phyloP scores from a whole-genome alignment of 768 basidiomycete species.

The Steccherinum ochraceum region DNA sequence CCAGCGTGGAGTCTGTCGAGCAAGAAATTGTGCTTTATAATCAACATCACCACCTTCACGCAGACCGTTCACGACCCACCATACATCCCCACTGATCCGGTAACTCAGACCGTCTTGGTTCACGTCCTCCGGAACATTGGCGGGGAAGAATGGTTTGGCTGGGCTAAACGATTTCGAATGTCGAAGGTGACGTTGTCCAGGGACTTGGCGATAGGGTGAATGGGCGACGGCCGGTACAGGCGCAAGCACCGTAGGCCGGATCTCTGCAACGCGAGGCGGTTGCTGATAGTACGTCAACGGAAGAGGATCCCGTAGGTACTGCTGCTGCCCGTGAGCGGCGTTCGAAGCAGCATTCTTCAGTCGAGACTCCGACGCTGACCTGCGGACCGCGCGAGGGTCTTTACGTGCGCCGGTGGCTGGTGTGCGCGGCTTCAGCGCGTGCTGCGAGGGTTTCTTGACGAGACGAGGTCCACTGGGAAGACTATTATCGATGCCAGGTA shows the following conservation, averaged over 20 bases:
- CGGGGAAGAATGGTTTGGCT: neutral
- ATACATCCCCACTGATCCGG: neutral
- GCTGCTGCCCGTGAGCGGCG: neutral
- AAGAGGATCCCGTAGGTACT: neutral
- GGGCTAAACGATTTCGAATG: neutral
- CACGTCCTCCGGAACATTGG: neutral
- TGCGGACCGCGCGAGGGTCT: neutral
- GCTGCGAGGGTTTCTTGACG: neutral
- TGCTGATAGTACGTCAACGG: neutral
- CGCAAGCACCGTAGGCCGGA: neutral
- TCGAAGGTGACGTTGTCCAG: neutral
- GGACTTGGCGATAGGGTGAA: neutral
- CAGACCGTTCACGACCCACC: neutral
- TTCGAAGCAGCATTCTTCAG: neutral
- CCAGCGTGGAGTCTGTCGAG: neutral
- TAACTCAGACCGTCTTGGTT: neutral
- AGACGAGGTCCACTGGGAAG: neutral
- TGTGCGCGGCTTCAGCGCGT: neutral
- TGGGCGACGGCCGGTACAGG: neutral
- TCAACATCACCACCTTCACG: neutral
- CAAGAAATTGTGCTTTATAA: neutral
- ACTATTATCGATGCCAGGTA: neutral
- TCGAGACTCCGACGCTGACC: neutral
- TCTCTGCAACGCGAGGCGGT: neutral
- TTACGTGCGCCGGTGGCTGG: neutral